Evolutionary conservation across 768 basidiomycete species (phyloP), one percentile per base, ranked within the genome.

Genomic region (Mycena rosella): DNA sequence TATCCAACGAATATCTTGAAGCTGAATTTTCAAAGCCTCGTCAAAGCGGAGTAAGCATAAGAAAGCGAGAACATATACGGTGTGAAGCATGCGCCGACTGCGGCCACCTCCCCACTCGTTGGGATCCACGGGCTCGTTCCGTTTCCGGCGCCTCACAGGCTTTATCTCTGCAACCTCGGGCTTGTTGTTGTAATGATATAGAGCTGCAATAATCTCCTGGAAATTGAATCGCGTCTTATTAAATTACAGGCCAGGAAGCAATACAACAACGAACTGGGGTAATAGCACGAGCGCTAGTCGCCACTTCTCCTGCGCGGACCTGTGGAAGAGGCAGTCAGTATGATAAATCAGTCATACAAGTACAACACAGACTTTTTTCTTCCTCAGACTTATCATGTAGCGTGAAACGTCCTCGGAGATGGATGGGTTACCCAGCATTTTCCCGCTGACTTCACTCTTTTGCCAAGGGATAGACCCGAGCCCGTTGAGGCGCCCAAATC

Each of bases 11-110:
- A 80, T 67, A 20, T 82, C 64, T n/a, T 78, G 71, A 5, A 69
- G 29, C 40, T 76, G 70, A 20, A 82, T 78, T 47, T 79, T 80
- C 0, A 82, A 70, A 0, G 78, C 80, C 48, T 82, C 79, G 57
- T 81, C 78, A 53, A 78, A 73, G 4, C 75, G 76, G 0, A 81
- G 71, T 11, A 82, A 51, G 53, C 80, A 82, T 0, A 77, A n/a
- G 53, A 80, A 82, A 4, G 80, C 71, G 15, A 81, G 45, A 1
- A 75, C 75, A 42, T 81, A 82, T 3, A 77, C 76, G 0, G 78
- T 76, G 13, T 76, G 75, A 0, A 80, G 70, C n/a, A 79, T 73
- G 17, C 60, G 61, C 1, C 76, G 68, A 5, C 69, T 73, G 1
- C 72, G 60, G 9, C 73, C 72, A 13, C 81, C 80, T 47, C 76